phyloP scores from a whole-genome alignment of 2,329 filamentous ascomycete species.

The Apiospora saccharicola region DNA sequence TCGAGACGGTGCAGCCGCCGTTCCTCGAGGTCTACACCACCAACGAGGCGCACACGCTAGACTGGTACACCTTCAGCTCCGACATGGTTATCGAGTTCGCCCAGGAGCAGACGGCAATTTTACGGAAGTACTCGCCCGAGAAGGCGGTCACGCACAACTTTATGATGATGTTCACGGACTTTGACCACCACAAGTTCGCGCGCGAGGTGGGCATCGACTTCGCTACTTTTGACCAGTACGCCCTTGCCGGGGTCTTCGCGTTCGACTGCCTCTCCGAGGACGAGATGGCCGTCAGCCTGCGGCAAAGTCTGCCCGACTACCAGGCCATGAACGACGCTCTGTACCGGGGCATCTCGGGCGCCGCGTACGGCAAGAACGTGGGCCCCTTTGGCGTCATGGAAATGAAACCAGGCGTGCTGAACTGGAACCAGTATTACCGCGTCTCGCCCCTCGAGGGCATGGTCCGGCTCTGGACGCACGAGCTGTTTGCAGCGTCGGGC shows the following conservation, averaged over 20 bases:
- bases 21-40: conserved; percentile 35
- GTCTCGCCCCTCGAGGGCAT: conserved; percentile 34
- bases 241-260: conserved; percentile 28
- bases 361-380: conserved; percentile 30
- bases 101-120: conserved; percentile 34
- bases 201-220: conserved; percentile 34
- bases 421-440: conserved; percentile 34
- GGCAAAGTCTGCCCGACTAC: conserved; percentile 34
- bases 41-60: conserved; percentile 34
- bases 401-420: conserved; percentile 37
- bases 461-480: conserved; percentile 36
- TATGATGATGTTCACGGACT: conserved; percentile 33
- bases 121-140: conserved; percentile 31
- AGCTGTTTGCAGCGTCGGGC: conserved; percentile 33
- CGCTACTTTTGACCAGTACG: conserved; percentile 34
- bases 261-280: conserved; percentile 31
- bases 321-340: conserved; percentile 34
- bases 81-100: conserved; percentile 37
- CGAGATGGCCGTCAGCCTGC: conserved; percentile 31
- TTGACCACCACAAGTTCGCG: conserved; percentile 35
- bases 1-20: conserved; percentile 33
- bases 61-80: conserved; percentile 36
- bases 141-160: conserved; percentile 36
- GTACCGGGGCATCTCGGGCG: conserved; percentile 34
- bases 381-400: conserved; percentile 37